phyloP scores from a whole-genome alignment of 371 early-diverging fungal species.

The Mucor racemosus region DNA sequence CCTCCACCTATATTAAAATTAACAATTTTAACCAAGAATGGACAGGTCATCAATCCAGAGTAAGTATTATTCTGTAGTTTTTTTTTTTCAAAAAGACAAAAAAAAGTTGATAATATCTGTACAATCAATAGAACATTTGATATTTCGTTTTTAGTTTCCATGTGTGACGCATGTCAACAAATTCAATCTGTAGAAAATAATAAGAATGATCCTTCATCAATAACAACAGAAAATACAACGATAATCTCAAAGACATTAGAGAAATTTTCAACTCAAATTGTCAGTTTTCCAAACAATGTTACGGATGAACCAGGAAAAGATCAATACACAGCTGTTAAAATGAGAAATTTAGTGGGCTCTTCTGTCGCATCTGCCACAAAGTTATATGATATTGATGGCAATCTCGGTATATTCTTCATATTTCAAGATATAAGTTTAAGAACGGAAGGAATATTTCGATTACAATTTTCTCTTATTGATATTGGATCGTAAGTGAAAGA shows the following conservation, averaged over 20 bases:
- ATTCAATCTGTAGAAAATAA: conserved; percentile 47
- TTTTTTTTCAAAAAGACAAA: neutral
- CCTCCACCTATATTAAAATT: conserved; percentile 64
- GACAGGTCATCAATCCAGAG: conserved; percentile 42
- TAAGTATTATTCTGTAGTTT: conserved; percentile 15
- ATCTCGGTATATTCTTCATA: conserved; percentile 76
- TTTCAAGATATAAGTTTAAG: conserved; percentile 77
- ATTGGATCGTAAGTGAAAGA: conserved; percentile 51
- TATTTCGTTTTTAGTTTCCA: conserved; percentile 59
- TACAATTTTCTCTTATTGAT: conserved; percentile 63
- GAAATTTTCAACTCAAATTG: conserved; percentile 7
- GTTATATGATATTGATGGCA: conserved; percentile 63
- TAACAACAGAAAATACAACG: too few species aligned
- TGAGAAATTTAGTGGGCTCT: conserved; percentile 75
- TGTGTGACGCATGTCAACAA: conserved; percentile 65
- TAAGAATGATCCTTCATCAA: conserved; percentile 39
- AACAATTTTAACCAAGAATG: conserved; percentile 33
- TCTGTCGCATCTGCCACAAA: conserved; percentile 71
- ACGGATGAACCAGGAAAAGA: conserved; percentile 9
- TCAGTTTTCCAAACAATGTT: conserved; percentile 8
- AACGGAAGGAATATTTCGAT: conserved; percentile 66
- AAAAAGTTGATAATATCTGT: neutral
- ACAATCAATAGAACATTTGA: conserved; percentile 51
- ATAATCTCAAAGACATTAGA: neutral
- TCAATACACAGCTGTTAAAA: conserved; percentile 35